Conservation (phyloP, 352 stramenopile genomes). For the Hyaloperonospora brassicae region DNA sequence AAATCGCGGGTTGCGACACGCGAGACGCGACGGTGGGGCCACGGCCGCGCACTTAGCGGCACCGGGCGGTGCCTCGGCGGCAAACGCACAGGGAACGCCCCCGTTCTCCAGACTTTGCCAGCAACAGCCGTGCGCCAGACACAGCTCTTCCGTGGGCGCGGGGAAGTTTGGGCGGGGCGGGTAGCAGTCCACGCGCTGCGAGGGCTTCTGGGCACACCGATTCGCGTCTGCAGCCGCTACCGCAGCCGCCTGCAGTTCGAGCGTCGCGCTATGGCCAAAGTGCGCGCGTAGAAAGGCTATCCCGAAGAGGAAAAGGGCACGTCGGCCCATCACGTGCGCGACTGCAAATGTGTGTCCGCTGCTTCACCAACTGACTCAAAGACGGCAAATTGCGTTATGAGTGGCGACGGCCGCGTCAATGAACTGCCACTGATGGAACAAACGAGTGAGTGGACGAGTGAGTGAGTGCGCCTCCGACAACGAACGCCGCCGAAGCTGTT, state of each 20-base stretch:
- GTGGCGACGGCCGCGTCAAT: too few species aligned
- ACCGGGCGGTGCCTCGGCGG: conserved; percentile 14
- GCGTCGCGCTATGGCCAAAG: conserved; percentile 2
- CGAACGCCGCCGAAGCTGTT: too few species aligned
- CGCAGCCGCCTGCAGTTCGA: conserved; percentile 10
- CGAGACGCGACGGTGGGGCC: conserved; percentile 36
- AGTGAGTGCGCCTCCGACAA: too few species aligned
- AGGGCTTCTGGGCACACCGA: conserved; percentile 24
- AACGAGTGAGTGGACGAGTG: too few species aligned
- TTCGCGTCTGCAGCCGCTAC: conserved; percentile 6
- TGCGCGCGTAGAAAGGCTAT: conserved; percentile 8
- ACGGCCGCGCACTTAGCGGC: conserved; percentile 29
- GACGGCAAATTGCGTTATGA: conserved; percentile 25
- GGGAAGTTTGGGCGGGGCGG: conserved; percentile 50
- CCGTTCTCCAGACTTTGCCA: conserved; percentile 58
- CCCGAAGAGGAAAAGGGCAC: conserved; percentile 11
- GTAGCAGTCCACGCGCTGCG: conserved; percentile 63
- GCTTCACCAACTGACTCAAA: conserved; percentile 1
- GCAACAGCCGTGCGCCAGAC: conserved; percentile 77
- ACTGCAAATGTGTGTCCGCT: not conserved
- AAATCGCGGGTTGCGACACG: conserved; percentile 72
- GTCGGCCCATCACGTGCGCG: conserved; percentile 23
- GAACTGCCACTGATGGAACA: too few species aligned
- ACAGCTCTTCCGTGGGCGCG: conserved; percentile 66
- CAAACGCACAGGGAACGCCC: conserved; percentile 60